Conservation (phyloP, 2,329 filamentous ascomycete genomes). For the Trematosphaeria pertusa region DNA sequence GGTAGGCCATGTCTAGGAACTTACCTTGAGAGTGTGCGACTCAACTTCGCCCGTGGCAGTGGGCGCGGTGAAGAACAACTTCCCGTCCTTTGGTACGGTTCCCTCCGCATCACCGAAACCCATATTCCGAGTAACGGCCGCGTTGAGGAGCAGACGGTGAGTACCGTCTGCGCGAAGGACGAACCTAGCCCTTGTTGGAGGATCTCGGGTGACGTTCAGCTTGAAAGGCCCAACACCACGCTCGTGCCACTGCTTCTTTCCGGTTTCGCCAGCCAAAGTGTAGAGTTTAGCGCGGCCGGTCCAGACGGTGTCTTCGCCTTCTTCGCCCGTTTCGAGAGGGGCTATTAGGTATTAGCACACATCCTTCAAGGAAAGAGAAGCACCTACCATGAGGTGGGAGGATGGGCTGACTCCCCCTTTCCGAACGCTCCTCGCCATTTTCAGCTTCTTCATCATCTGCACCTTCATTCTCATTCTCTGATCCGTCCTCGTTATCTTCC, state of each 20-base stretch:
- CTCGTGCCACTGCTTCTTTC: conserved; percentile 80
- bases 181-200: conserved; percentile 67
- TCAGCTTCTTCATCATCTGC: conserved; percentile 52
- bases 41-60: conserved; percentile 60
- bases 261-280: conserved; percentile 67
- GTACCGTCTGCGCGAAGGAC: conserved; percentile 93
- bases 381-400: conserved; percentile 69
- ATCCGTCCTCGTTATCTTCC: conserved; percentile 52
- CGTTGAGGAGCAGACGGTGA: conserved; percentile 85
- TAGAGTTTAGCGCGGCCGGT: conserved; percentile 85
- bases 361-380: background rate
- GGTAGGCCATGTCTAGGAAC: too few relatives aligned
- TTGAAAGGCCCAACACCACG: conserved; percentile 84
- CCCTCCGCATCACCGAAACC: conserved; percentile 72
- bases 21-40: conserved; percentile 64
- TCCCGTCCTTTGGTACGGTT: conserved; percentile 72
- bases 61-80: conserved; percentile 68
- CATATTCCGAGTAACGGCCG: conserved; percentile 78
- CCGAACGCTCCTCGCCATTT: conserved; percentile 29
- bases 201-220: conserved; percentile 65
- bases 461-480: conserved; percentile 40
- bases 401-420: conserved; percentile 49
- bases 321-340: conserved; percentile 84
- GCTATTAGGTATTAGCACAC: conserved; percentile 19
- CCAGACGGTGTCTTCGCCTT: conserved; percentile 78